Conservation (phyloP, 345 rosid species). For the Salix suchowensis region DNA sequence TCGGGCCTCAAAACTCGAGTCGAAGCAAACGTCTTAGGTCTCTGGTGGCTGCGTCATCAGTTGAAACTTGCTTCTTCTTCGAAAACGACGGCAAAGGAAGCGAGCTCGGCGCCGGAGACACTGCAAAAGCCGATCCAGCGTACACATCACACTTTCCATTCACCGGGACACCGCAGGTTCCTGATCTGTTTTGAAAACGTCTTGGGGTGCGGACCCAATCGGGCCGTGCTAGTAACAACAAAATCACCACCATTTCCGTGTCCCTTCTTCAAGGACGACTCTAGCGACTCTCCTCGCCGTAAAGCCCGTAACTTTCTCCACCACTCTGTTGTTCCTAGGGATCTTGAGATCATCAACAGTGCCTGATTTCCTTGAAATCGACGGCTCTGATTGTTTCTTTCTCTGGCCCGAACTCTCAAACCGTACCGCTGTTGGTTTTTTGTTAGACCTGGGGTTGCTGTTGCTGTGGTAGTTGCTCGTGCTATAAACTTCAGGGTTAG, state of each 20-base stretch:
- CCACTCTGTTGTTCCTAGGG: constrained; percentile 16
- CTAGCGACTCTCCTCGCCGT: constrained; percentile 57
- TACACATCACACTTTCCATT: constrained; percentile 36
- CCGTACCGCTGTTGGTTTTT: constrained; percentile 37
- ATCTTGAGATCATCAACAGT: constrained; percentile 37
- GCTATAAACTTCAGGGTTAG: not conserved
- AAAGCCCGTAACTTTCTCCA: constrained; percentile 45
- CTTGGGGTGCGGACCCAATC: constrained; percentile 30
- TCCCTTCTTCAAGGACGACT: not conserved
- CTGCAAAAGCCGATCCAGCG: constrained; percentile 49
- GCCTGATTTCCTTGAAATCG: constrained; percentile 27
- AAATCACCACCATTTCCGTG: not conserved
- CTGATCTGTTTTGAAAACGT: constrained; percentile 27
- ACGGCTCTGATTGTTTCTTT: constrained; percentile 38
- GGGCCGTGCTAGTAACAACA: constrained; percentile 19
- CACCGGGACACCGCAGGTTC: constrained; percentile 25
- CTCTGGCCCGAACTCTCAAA: constrained; percentile 24
- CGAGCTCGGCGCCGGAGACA: constrained; percentile 60
- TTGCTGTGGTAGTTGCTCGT: not conserved
- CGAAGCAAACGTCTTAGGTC: constrained; percentile 65
- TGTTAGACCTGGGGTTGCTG: constrained; percentile 24
- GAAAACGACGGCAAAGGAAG: constrained; percentile 59
- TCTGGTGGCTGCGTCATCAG: constrained; percentile 57
- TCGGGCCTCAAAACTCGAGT: constrained; percentile 26
- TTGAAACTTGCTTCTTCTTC: constrained; percentile 32